Evolutionary conservation across 805 yeast species (phyloP).

Genomic region (Kodamaea nitidulidarum): DNA sequence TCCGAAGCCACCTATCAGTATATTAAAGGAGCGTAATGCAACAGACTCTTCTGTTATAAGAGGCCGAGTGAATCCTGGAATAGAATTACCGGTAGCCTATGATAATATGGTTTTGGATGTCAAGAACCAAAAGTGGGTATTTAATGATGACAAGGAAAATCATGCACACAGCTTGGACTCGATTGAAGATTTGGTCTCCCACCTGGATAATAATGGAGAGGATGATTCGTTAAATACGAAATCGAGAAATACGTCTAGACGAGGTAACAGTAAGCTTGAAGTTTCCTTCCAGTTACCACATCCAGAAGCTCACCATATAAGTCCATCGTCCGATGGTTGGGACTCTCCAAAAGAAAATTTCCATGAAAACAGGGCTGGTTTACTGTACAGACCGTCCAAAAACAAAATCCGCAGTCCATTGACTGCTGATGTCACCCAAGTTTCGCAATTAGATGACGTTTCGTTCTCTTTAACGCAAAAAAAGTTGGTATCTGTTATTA

Average conservation of each 20-base stretch:
- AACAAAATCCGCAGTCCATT: conserved; percentile 12
- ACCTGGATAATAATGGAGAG: conserved; percentile 7
- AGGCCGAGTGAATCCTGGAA: conserved; percentile 36
- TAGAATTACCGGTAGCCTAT: conserved; percentile 30
- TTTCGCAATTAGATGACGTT: conserved; percentile 40
- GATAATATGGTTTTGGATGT: conserved; percentile 25
- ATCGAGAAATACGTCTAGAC: conserved; percentile 6
- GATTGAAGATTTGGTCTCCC: conserved; percentile 34
- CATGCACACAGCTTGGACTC: conserved; percentile 30
- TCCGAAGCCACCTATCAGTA: conserved; percentile 9
- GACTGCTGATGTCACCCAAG: conserved; percentile 35
- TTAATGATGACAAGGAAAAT: conserved; percentile 21
- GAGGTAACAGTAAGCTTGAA: conserved; percentile 23
- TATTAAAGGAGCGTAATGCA: conserved; percentile 9
- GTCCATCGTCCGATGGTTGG: conserved; percentile 4
- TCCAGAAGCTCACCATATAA: conserved; percentile 7
- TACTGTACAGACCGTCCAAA: conserved; percentile 1
- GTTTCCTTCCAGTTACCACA: conserved; percentile 41
- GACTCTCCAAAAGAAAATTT: conserved; percentile 10
- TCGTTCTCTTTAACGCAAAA: conserved; percentile 48
- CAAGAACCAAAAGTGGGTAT: conserved; percentile 20
- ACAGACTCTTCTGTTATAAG: conserved; percentile 12
- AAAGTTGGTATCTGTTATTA: conserved; percentile 42
- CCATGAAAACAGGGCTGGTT: conserved; percentile 17
- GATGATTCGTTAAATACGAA: conserved; percentile 1